Conservation (phyloP, 331 rosid genomes). For the Quercus lobata region DNA sequence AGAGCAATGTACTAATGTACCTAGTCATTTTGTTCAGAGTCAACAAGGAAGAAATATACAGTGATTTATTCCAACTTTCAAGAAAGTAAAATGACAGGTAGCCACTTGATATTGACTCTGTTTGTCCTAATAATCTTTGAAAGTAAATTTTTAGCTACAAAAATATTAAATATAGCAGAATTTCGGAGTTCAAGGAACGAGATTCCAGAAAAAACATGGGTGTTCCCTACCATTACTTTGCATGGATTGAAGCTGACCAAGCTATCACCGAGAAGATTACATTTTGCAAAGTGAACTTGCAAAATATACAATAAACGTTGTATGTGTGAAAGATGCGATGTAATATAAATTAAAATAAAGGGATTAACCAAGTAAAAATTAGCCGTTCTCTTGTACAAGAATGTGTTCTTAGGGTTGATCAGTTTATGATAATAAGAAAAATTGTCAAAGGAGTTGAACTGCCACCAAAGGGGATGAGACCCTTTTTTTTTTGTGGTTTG, state of each 20-base stretch:
- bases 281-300: background rate
- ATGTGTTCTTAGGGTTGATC: background rate
- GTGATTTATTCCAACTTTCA: background rate
- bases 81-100: background rate
- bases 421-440: background rate
- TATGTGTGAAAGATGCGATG: too few species aligned
- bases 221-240: background rate
- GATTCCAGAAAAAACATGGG: too few species aligned
- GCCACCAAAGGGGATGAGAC: too few species aligned
- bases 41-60: background rate
- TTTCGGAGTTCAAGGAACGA: background rate
- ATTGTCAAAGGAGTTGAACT: background rate
- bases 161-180: background rate
- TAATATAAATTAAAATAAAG: too few species aligned
- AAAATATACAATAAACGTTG: too few species aligned
- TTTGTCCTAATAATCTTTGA: background rate
- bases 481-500: too few species aligned
- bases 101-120: background rate
- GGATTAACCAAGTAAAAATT: too few species aligned
- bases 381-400: too few species aligned
- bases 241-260: background rate
- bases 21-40: background rate
- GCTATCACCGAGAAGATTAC: constrained; percentile 1
- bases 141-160: background rate
- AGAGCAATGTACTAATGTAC: background rate